A percentile compares a stretch with the other conserved stretches of the same genome.
Conservation (phyloP, 2,329 filamentous ascomycete species). For the Gliomastix tumulicola region DNA sequence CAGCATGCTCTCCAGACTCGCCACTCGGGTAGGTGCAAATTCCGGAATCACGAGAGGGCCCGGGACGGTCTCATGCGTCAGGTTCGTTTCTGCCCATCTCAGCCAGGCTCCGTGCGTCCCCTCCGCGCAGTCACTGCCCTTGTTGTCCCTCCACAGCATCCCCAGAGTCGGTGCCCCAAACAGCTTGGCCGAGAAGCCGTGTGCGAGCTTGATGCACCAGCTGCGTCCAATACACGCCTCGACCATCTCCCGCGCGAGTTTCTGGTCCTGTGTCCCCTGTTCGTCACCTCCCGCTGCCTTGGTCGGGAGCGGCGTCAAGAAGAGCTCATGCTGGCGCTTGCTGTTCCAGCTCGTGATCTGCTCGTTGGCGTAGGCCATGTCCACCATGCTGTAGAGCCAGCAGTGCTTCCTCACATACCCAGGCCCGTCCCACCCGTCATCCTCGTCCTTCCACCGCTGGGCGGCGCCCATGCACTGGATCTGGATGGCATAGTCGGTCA, state of each 20-base stretch:
- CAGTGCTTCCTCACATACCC: slow-evolving; percentile 35
- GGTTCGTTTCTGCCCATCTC: slow-evolving; percentile 2
- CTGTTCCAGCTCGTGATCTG: slow-evolving; percentile 42
- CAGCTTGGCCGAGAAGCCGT: slow-evolving; percentile 13
- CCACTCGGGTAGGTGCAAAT: not conserved
- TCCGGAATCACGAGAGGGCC: not conserved
- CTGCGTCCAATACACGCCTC: slow-evolving; percentile 40
- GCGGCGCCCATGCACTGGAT: slow-evolving; percentile 3
- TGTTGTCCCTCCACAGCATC: slow-evolving; percentile 3
- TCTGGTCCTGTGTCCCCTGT: slow-evolving; percentile 28
- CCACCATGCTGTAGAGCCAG: slow-evolving; percentile 2
- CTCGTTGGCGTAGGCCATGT: slow-evolving; percentile 29
- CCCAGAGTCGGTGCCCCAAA: slow-evolving; percentile 2
- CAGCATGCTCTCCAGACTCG: not conserved
- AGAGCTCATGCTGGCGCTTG: slow-evolving; percentile 37
- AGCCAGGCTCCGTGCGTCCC: slow-evolving; percentile 3
- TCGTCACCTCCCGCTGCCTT: too few relatives aligned
- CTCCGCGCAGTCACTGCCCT: slow-evolving; percentile 1
- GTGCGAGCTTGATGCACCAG: slow-evolving; percentile 49
- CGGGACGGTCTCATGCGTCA: not conserved
- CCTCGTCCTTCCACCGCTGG: slow-evolving; percentile 2
- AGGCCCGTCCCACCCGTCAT: slow-evolving; percentile 41
- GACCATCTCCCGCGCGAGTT: slow-evolving; percentile 39
- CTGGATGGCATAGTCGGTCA: slow-evolving; percentile 4
- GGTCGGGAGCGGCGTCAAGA: slow-evolving; percentile 27